Evolutionary conservation across 805 yeast species (phyloP), one percentile per base, ranked within the genome.

Genomic region (Candida dendrica): DNA sequence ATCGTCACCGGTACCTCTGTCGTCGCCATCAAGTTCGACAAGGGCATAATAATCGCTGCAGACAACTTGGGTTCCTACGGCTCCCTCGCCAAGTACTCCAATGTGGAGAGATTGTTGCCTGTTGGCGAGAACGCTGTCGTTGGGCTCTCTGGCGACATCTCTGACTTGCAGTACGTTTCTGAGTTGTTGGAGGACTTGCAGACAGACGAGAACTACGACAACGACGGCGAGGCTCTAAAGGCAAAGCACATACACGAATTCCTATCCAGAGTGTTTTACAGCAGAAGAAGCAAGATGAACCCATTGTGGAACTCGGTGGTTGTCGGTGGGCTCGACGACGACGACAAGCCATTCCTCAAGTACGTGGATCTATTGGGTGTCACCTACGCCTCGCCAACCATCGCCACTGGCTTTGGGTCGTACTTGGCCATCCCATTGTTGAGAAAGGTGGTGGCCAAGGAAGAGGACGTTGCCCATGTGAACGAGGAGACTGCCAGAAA

Each of bases 1-100:
- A 84, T 86, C 51, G 87, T 93, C 46, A 93, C 99, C 13, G 98
- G 98, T 59, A 87, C 98, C 1, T 88, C 96, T 30, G 98, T 93
- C 18, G 73, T 93, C 52, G 95, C 93, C 8, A 74, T 91, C 64
- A 93, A 90, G 66, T 93, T 81, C 69, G 71, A 85, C 48, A 84
- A 84, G 51, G 99, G 99, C 33, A 81, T 93, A 37, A 77, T 93
- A 32, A 72, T 93, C 64, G 98, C 99, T 2, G 97, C 98, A 5
- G 99, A 93, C 61, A 86, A 86, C 55, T 66, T 91, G 64, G 96
- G 84, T 19, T 83, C 97, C 0, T 93, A 91, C 60, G 99, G 99
- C 0, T 88, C 97, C 2, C 71, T 93, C 49, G 79, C 95, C 47
- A 77, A 96, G 54, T 85, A 91, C 66, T 82, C 75, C 47, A 80